Evolutionary conservation across 2,329 filamentous ascomycete genomes (phyloP).

Genomic region (Aureobasidium lini): DNA sequence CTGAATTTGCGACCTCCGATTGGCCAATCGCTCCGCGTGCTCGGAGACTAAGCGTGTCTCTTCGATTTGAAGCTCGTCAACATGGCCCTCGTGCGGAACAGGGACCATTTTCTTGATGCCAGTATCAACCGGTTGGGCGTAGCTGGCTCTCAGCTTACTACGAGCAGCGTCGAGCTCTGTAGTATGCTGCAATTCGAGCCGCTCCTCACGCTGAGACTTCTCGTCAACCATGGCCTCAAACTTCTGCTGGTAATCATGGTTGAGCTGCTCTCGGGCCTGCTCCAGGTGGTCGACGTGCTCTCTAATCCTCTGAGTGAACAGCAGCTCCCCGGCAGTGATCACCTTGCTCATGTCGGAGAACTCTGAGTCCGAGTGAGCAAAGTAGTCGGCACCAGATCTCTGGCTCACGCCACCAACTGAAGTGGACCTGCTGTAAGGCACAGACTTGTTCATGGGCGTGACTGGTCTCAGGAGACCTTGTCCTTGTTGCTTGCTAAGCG

Average conservation of each 20-base stretch:
- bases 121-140: conserved; percentile 13
- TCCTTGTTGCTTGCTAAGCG: not conserved
- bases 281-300: conserved; percentile 31
- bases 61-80: conserved; percentile 16
- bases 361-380: conserved; percentile 22
- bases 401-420: not conserved
- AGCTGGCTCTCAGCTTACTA: conserved; percentile 24
- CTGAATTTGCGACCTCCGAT: conserved; percentile 29
- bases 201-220: conserved; percentile 25
- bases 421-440: not conserved
- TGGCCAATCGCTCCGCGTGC: conserved; percentile 26
- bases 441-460: conserved; percentile 6
- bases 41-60: conserved; percentile 28
- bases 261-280: conserved; percentile 27
- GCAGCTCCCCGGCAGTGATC: conserved; percentile 28
- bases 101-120: not conserved
- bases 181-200: conserved; percentile 23
- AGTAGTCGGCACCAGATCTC: not conserved
- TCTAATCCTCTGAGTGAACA: conserved; percentile 29
- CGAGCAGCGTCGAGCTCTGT: conserved; percentile 27
- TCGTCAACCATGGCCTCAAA: conserved; percentile 26
- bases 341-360: conserved; percentile 28
- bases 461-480: conserved; percentile 1
- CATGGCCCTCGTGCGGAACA: not conserved
- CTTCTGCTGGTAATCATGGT: conserved; percentile 27